Percentiles rank a stretch among this genome's conserved stretches.
Conservation (phyloP, 257 asterid genomes). For the Nyctanthes arbortristis region DNA sequence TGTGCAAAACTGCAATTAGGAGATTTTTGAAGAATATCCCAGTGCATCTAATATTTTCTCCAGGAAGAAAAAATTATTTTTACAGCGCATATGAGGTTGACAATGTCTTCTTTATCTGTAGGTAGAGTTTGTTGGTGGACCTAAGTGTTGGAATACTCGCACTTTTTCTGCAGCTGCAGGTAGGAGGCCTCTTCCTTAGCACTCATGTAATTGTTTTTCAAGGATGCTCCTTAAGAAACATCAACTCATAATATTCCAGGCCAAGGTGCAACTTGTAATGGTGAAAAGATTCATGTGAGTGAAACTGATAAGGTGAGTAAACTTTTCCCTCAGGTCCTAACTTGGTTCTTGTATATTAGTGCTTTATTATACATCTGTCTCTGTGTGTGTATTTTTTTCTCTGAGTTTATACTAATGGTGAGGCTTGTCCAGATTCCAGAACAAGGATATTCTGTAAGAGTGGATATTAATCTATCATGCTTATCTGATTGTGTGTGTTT, state of each 20-base stretch:
- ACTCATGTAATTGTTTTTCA: not conserved
- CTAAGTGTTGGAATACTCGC: conserved; percentile 95
- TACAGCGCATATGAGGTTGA: conserved; percentile 20
- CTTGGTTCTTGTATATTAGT: not conserved
- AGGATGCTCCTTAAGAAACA: not conserved
- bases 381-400: not conserved
- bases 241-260: conserved; percentile 47
- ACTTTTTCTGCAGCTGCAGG: conserved; percentile 98
- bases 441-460: too few species aligned
- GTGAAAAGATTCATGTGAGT: conserved; percentile 77
- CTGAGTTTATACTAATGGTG: not conserved
- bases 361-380: conserved; percentile 17
- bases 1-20: not conserved
- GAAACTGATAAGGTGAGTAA: conserved; percentile 71
- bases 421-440: too few species aligned
- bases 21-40: too few species aligned
- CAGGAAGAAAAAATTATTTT: not conserved
- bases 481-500: not conserved
- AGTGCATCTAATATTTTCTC: conserved; percentile 3
- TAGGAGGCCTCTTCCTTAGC: conserved; percentile 26
- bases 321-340: too few species aligned
- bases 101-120: conserved; percentile 31
- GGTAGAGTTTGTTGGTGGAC: conserved; percentile 99
- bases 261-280: conserved; percentile 89
- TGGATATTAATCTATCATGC: not conserved